phyloP scores from a whole-genome alignment of 345 rosid species.

The Eucalyptus globulus region DNA sequence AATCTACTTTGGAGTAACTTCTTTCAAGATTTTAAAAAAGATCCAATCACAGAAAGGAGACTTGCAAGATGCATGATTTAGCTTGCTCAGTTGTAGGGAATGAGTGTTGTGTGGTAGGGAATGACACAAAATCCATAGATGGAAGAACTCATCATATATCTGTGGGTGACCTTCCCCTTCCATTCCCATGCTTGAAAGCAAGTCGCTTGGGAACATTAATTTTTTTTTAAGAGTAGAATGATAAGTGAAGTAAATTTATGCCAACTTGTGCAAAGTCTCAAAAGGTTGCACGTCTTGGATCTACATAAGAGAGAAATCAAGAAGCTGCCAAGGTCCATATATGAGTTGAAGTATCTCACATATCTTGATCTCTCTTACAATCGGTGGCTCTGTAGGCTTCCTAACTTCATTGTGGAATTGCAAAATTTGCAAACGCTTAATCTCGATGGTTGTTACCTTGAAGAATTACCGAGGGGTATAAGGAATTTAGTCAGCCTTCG shows the following conservation, averaged over 20 bases:
- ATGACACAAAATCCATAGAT: too few relatives aligned
- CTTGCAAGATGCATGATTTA: too few relatives aligned
- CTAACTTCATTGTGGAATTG: neutral
- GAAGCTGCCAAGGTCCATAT: neutral
- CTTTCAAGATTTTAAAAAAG: too few relatives aligned
- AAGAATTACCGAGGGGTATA: fast-evolving
- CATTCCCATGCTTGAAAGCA: too few relatives aligned
- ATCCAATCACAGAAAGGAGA: fast-evolving
- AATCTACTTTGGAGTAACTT: too few relatives aligned
- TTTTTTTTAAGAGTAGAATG: too few relatives aligned
- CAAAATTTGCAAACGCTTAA: neutral
- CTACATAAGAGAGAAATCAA: fast-evolving
- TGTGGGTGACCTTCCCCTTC: too few relatives aligned
- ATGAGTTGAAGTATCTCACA: neutral
- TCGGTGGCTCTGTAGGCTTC: fast-evolving
- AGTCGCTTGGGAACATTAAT: too few relatives aligned
- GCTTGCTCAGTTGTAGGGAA: too few relatives aligned
- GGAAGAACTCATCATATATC: too few relatives aligned
- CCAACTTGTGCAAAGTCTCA: neutral
- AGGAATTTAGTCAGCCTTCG: neutral
- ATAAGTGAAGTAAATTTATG: neutral
- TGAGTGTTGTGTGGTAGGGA: too few relatives aligned
- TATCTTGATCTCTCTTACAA: fast-evolving
- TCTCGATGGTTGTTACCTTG: fast-evolving
- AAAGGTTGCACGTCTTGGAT: neutral